Evolutionary conservation across 768 basidiomycete genomes (phyloP).

Genomic region (Artomyces pyxidatus): DNA sequence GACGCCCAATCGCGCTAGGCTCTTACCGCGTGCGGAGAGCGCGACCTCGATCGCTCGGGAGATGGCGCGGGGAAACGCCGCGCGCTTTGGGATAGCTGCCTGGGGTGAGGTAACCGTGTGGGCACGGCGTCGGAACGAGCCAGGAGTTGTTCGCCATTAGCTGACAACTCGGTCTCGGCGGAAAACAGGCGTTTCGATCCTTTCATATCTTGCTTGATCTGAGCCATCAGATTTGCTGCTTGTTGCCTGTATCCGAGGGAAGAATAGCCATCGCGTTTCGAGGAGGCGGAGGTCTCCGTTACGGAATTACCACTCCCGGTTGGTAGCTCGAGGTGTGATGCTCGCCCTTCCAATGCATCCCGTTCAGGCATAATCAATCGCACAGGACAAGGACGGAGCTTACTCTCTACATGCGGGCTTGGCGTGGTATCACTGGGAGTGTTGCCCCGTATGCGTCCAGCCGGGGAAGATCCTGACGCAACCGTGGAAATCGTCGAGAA

Average conservation of each 20-base stretch:
- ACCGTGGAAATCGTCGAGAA: constrained; percentile 69
- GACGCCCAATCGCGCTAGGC: not conserved
- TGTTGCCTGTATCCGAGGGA: constrained; percentile 67
- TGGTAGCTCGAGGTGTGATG: not conserved
- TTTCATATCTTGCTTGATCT: constrained; percentile 75
- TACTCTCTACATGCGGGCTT: not conserved
- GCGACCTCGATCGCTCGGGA: not conserved
- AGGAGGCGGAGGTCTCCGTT: too few relatives aligned
- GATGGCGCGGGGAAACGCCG: not conserved
- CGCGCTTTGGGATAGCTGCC: constrained; percentile 6
- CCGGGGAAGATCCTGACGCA: constrained; percentile 31
- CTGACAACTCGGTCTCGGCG: constrained; percentile 50
- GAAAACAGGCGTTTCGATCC: constrained; percentile 68
- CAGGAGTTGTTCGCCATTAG: constrained; percentile 12
- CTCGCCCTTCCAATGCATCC: not conserved
- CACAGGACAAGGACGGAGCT: not conserved
- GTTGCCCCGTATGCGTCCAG: not conserved
- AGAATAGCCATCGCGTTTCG: constrained; percentile 37
- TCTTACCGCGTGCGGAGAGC: constrained; percentile 17
- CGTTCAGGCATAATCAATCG: not conserved
- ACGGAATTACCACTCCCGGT: too few relatives aligned
- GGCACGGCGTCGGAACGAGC: not conserved
- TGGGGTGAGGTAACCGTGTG: not conserved
- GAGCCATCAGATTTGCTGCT: constrained; percentile 76
- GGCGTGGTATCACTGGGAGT: not conserved